Conservation (phyloP, 192 early-diverging fungal species). For the Phlyctochytrium arcticum region DNA sequence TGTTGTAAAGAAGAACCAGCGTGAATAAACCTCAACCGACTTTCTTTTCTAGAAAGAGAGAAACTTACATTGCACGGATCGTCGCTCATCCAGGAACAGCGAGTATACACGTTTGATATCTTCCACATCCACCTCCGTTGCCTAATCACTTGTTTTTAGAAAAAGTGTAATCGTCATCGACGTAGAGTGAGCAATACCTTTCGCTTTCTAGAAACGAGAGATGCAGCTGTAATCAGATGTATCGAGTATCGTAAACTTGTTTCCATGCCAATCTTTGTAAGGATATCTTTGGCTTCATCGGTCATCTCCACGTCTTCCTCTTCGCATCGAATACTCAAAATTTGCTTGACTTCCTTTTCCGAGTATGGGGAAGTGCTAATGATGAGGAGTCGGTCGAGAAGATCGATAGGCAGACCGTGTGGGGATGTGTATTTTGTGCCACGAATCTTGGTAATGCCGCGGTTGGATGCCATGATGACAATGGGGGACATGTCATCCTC, state of each 20-base stretch:
- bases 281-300: conserved; percentile 83
- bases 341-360: conserved; percentile 81
- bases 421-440: conserved; percentile 96
- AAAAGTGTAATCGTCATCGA: neutral
- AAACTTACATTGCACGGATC: conserved; percentile 80
- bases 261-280: conserved; percentile 91
- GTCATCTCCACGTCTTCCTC: conserved; percentile 93
- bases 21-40: neutral
- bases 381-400: conserved; percentile 92
- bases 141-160: conserved; percentile 39
- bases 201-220: conserved; percentile 85
- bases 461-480: conserved; percentile 99
- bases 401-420: conserved; percentile 95
- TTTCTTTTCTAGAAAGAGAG: neutral
- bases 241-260: conserved; percentile 95
- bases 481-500: conserved; percentile 96
- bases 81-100: conserved; percentile 93
- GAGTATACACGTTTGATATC: conserved; percentile 94
- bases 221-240: conserved; percentile 93
- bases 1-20: conserved; percentile 14
- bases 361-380: conserved; percentile 87
- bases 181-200: conserved; percentile 47
- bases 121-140: conserved; percentile 82
- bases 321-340: conserved; percentile 79
- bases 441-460: conserved; percentile 90